These are phyloP conservation scores for Diaporthe vexans DNA, from an alignment of 2,329 filamentous ascomycete species.

Conservation along the genomic window DNA sequence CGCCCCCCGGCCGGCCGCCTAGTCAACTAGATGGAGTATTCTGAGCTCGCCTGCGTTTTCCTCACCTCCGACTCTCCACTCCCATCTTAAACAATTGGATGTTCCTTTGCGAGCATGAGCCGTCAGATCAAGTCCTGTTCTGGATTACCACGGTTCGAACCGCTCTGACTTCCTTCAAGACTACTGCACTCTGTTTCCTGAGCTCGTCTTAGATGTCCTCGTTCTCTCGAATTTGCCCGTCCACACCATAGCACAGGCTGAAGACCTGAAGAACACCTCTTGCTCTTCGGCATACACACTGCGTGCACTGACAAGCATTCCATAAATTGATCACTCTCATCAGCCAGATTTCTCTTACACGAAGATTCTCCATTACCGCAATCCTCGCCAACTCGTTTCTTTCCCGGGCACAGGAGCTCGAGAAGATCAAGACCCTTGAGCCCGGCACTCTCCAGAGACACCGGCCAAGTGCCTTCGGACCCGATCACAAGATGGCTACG, in stretches of 20 bases:
- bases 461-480: too few species aligned
- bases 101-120: constrained; percentile 35
- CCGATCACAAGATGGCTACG: constrained; percentile 38
- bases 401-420: not conserved
- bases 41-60: constrained; percentile 36
- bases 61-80: constrained; percentile 28
- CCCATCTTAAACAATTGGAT: constrained; percentile 4
- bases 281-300: not conserved
- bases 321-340: not conserved
- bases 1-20: constrained; percentile 13
- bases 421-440: not conserved
- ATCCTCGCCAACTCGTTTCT: not conserved
- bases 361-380: not conserved
- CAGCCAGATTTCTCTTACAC: not conserved
- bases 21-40: constrained; percentile 15
- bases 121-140: constrained; percentile 13
- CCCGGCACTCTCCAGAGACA: not conserved
- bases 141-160: constrained; percentile 13
- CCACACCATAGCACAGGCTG: constrained; percentile 1
- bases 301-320: not conserved
- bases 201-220: not conserved
- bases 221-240: constrained; percentile 13
- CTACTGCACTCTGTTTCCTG: constrained; percentile 16
- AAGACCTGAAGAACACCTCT: not conserved
- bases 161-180: constrained; percentile 4